These are phyloP conservation scores for Chytriomyces sp. DNA, from an alignment of 192 early-diverging fungal species.

Conservation along the genomic window DNA sequence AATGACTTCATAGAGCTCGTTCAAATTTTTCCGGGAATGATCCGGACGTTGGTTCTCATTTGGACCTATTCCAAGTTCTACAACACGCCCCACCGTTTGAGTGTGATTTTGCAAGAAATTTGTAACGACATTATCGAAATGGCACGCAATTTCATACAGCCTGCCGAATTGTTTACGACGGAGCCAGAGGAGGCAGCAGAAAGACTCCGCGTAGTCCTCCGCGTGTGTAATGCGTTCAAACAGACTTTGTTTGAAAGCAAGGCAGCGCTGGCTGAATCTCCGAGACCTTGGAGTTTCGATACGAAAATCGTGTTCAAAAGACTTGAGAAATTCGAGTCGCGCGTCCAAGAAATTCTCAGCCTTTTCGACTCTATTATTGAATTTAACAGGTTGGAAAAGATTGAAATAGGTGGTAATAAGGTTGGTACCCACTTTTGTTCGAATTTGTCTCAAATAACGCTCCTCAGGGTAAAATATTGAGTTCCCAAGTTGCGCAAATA, in stretches of 20 bases:
- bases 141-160: constrained; percentile 59
- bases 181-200: constrained; percentile 69
- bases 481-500: constrained; percentile 62
- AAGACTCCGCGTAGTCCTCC: constrained; percentile 48
- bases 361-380: constrained; percentile 73
- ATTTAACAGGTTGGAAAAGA: constrained; percentile 69
- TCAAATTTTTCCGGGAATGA: constrained; percentile 58
- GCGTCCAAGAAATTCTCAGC: constrained; percentile 57
- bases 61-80: constrained; percentile 62
- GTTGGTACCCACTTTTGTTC: constrained; percentile 19
- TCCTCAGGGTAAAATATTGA: constrained; percentile 64
- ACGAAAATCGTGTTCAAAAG: constrained; percentile 59
- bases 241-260: constrained; percentile 54
- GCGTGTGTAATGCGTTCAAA: constrained; percentile 58
- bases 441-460: background rate
- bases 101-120: constrained; percentile 63
- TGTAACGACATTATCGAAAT: constrained; percentile 70
- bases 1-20: constrained; percentile 60
- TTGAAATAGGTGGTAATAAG: constrained; percentile 73
- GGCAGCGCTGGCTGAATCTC: constrained; percentile 42
- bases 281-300: constrained; percentile 65
- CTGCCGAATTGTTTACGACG: constrained; percentile 57
- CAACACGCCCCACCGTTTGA: constrained; percentile 62
- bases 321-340: constrained; percentile 55
- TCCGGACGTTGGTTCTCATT: constrained; percentile 58